Conservation (phyloP, 176 grass and related monocot species). For the Dendrocalamus sinicus region DNA sequence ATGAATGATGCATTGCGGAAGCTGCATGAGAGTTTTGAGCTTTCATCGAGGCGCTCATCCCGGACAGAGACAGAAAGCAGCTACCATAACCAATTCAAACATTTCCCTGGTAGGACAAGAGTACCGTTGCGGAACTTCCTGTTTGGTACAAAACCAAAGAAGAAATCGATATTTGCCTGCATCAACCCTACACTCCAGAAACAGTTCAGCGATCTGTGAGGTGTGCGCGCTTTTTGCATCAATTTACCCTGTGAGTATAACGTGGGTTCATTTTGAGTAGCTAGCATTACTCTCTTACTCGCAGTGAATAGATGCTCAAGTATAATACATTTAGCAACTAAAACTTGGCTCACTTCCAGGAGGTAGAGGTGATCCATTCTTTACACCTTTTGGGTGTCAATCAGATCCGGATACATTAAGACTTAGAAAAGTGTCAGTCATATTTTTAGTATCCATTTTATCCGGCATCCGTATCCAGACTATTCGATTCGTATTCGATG, state of each 20-base stretch:
- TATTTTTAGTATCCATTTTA: too few relatives aligned
- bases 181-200: slow-evolving; percentile 72
- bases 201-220: slow-evolving; percentile 66
- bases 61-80: slow-evolving; percentile 28
- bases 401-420: too few relatives aligned
- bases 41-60: slow-evolving; percentile 39
- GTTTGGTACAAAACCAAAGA: slow-evolving; percentile 74
- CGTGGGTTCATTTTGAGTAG: not conserved
- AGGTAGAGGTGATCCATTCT: slow-evolving; percentile 6
- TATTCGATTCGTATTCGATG: too few relatives aligned
- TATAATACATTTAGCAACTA: not conserved
- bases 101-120: slow-evolving; percentile 62
- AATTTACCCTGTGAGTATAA: not conserved
- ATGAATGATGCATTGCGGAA: slow-evolving; percentile 53
- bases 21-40: slow-evolving; percentile 62
- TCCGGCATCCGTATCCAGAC: too few relatives aligned
- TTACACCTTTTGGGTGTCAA: not conserved
- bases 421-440: too few relatives aligned
- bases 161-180: slow-evolving; percentile 71
- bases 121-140: slow-evolving; percentile 81
- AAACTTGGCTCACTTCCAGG: slow-evolving; percentile 8
- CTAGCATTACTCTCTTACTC: slow-evolving; percentile 26
- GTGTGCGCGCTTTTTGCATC: not conserved
- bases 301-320: slow-evolving; percentile 34
- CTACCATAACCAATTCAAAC: slow-evolving; percentile 57